A percentile compares a stretch with the other conserved stretches of the same genome.
Conservation (phyloP, 148 eudicot species). For the Fallopia convolvulus region DNA sequence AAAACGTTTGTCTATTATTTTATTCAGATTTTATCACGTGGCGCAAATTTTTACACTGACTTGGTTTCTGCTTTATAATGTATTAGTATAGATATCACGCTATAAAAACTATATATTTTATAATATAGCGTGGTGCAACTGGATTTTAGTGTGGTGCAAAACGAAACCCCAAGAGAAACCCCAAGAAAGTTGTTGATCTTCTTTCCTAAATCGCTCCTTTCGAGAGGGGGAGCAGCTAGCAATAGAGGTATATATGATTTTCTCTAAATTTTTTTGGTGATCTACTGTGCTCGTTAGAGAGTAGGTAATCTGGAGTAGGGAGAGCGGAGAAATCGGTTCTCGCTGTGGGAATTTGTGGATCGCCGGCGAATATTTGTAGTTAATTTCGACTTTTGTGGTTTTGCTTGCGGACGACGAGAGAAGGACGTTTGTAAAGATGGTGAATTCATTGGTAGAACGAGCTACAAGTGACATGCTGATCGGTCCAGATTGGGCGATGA, state of each 20-base stretch:
- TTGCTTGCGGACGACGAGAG: not conserved
- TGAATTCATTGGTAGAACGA: constrained; percentile 79
- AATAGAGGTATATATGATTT: constrained; percentile 8
- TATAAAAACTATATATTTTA: too few relatives aligned
- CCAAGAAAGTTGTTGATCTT: not conserved
- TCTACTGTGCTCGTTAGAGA: constrained; percentile 7
- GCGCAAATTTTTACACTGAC: too few relatives aligned
- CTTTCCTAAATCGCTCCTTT: not conserved
- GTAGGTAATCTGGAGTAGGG: not conserved
- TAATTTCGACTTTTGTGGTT: not conserved
- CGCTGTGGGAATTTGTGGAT: constrained; percentile 6
- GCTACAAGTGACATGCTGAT: constrained; percentile 86
- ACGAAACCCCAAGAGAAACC: constrained; percentile 6
- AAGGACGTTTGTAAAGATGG: constrained; percentile 36
- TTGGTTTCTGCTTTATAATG: too few relatives aligned
- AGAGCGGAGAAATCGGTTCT: constrained; percentile 1
- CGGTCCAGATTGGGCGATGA: constrained; percentile 99
- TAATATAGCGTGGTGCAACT: too few relatives aligned
- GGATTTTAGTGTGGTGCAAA: not conserved
- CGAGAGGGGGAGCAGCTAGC: not conserved
- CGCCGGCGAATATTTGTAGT: not conserved
- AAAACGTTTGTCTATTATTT: too few relatives aligned
- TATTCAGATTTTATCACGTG: too few relatives aligned
- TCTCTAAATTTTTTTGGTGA: not conserved
- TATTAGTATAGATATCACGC: too few relatives aligned